phyloP scores from a whole-genome alignment of 2,329 filamentous ascomycete genomes.

The Penicillium sp. region DNA sequence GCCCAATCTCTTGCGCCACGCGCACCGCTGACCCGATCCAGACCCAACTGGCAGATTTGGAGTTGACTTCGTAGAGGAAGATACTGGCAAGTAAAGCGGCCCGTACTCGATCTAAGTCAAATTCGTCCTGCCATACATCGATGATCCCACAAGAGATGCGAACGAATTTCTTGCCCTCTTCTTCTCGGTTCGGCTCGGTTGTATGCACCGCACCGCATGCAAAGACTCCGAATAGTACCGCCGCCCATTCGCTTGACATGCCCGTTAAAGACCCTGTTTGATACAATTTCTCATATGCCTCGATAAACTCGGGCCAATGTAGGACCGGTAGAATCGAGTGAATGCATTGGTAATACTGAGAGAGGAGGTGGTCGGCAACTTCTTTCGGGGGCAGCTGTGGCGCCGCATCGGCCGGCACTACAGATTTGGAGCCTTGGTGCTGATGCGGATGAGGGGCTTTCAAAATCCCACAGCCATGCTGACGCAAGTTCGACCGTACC shows the following conservation, averaged over 20 bases:
- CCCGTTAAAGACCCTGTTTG: constrained; percentile 65
- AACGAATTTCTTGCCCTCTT: constrained; percentile 69
- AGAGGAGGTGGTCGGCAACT: constrained; percentile 73
- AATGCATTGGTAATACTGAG: constrained; percentile 75
- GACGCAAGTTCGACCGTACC: constrained; percentile 74
- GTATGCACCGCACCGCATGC: constrained; percentile 81
- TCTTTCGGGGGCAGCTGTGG: constrained; percentile 74
- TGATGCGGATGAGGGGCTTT: constrained; percentile 75
- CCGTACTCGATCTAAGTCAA: constrained; percentile 76
- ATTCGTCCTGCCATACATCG: constrained; percentile 82
- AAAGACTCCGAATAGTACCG: constrained; percentile 81
- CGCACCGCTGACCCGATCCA: constrained; percentile 83
- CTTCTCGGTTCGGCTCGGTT: constrained; percentile 61
- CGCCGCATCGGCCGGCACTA: constrained; percentile 60
- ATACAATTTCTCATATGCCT: constrained; percentile 79
- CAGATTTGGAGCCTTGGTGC: constrained; percentile 55
- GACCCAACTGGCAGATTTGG: constrained; percentile 82
- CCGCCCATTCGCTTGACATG: constrained; percentile 72
- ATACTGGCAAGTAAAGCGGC: constrained; percentile 75
- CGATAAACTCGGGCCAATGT: constrained; percentile 84
- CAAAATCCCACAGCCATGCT: constrained; percentile 78
- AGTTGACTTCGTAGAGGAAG: constrained; percentile 83
- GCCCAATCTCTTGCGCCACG: constrained; percentile 80
- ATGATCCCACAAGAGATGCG: constrained; percentile 72
- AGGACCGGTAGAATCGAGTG: constrained; percentile 84